Conservation (phyloP, 1,284 basidiomycete genomes). For the Marasmius tenuissimus region DNA sequence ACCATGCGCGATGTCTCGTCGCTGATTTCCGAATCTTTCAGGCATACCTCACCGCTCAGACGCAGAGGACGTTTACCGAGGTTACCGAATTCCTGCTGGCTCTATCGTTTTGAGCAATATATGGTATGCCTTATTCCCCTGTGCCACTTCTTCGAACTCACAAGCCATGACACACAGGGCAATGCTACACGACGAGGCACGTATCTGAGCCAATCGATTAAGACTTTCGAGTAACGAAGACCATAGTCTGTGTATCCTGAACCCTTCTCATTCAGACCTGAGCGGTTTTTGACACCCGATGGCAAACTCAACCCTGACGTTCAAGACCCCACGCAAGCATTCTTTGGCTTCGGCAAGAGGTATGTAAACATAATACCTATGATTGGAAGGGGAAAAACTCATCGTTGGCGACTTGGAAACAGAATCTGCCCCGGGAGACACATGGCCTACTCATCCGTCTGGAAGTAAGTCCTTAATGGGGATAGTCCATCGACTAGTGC, state of each 20-base stretch:
- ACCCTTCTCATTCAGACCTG: neutral
- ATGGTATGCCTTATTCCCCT: neutral
- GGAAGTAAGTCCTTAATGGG: neutral
- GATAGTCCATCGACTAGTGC: neutral
- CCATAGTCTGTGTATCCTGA: neutral
- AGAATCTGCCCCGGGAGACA: neutral
- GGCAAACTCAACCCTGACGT: neutral
- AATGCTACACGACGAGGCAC: neutral
- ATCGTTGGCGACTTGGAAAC: neutral
- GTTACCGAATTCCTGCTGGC: conserved; percentile 24
- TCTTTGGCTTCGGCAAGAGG: neutral
- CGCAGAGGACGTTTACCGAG: conserved; percentile 25
- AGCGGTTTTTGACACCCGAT: neutral
- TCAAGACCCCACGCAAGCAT: neutral
- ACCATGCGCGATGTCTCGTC: neutral
- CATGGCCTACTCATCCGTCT: neutral
- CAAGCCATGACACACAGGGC: neutral
- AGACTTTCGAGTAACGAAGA: neutral
- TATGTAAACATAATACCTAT: neutral
- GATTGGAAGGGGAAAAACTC: neutral
- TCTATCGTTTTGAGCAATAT: conserved; percentile 1
- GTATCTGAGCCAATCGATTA: neutral
- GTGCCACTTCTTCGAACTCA: neutral
- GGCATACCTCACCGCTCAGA: conserved; percentile 21
- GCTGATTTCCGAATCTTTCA: neutral